phyloP scores from a whole-genome alignment of 1,284 basidiomycete species.

The Laetiporus sulphureus region DNA sequence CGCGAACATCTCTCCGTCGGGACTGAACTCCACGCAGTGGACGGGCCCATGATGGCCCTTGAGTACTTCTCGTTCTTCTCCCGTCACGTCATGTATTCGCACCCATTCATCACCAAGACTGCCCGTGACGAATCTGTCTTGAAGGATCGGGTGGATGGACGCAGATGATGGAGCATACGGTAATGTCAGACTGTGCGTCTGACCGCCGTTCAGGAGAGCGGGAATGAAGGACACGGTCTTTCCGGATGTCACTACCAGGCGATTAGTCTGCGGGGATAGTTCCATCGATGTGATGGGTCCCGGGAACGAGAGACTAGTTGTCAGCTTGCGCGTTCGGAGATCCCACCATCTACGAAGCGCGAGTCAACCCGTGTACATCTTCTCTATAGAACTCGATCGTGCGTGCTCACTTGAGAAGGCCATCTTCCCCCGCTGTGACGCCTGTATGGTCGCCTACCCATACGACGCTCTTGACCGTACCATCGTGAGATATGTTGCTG shows the following conservation, averaged over 20 bases:
- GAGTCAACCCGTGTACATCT: not conserved
- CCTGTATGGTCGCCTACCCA: slow-evolving; percentile 87
- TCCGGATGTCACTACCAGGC: slow-evolving; percentile 87
- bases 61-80: slow-evolving; percentile 84
- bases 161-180: slow-evolving; percentile 86
- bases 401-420: slow-evolving; percentile 70
- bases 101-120: slow-evolving; percentile 93
- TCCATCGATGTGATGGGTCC: slow-evolving; percentile 93
- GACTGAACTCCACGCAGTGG: slow-evolving; percentile 89
- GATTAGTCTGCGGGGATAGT: slow-evolving; percentile 75
- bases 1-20: slow-evolving; percentile 98
- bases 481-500: slow-evolving; percentile 69
- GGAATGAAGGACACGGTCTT: slow-evolving; percentile 88
- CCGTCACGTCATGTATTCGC: slow-evolving; percentile 87
- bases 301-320: slow-evolving; percentile 68
- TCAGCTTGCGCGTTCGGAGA: slow-evolving; percentile 68
- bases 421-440: slow-evolving; percentile 90
- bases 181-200: slow-evolving; percentile 63
- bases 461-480: slow-evolving; percentile 86
- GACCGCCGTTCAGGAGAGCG: slow-evolving; percentile 48
- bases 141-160: slow-evolving; percentile 83
- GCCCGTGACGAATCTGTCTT: slow-evolving; percentile 93
- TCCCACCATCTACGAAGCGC: slow-evolving; percentile 85
- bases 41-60: slow-evolving; percentile 99
- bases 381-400: not conserved